phyloP scores from a whole-genome alignment of 495 filamentous ascomycete species.

The Hyaloscypha variabilis region DNA sequence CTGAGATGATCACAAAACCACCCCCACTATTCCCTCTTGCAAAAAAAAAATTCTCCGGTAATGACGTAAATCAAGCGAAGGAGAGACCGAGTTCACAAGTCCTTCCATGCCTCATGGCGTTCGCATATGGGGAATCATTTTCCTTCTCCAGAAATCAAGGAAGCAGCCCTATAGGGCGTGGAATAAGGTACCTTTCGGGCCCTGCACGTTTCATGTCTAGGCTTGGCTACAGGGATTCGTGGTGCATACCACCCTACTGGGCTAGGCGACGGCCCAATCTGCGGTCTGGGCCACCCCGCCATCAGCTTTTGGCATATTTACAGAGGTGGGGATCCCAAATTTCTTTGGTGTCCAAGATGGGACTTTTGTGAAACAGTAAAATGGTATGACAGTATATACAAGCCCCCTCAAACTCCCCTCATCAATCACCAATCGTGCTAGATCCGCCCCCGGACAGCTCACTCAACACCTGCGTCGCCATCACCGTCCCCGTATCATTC shows the following conservation, averaged over 20 bases:
- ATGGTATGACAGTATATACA: background rate
- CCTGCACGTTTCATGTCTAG: background rate
- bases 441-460: slow-evolving; percentile 53
- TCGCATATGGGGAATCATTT: background rate
- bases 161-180: background rate
- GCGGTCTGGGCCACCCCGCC: background rate
- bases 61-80: no score
- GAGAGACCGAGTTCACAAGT: no score
- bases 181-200: background rate
- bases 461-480: slow-evolving; percentile 51
- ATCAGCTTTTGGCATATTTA: no score
- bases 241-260: background rate
- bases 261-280: background rate
- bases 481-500: slow-evolving; percentile 46
- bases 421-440: slow-evolving; percentile 40
- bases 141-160: background rate
- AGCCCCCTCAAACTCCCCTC: background rate
- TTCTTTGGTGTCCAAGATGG: background rate
- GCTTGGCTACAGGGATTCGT: background rate
- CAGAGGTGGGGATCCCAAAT: background rate
- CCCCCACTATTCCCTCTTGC: no score
- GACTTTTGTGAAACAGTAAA: background rate
- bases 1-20: no score
- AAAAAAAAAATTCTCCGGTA: no score
- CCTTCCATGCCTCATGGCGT: no score